Evolutionary conservation across 768 basidiomycete species (phyloP), one percentile per base, ranked within the genome.

Genomic region (Tephrocybe sp.): DNA sequence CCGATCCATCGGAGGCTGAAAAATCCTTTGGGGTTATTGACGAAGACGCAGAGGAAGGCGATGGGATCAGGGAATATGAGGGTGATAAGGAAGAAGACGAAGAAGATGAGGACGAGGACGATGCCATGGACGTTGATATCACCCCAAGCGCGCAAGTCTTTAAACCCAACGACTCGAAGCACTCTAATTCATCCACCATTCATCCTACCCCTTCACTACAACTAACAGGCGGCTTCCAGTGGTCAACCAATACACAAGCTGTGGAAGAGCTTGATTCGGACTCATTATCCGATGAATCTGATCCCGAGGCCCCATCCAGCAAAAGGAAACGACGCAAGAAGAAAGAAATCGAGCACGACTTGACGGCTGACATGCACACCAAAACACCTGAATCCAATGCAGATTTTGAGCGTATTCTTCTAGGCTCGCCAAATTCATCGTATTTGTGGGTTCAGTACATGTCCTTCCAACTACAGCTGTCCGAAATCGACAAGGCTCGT

Each of bases 401-500:
- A 26, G 96, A 99, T 65, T 99, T 98, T 59, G 97, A 99, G 67
- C 83, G 97, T 11, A 71, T 91, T 28, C 79, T 99, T 38, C 77
- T 98, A 31, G 91, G 92, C 24, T 94, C 96, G 0, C 96, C 97
- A 1, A 93, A 97, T 64, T 98, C 95, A 6, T 98, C 97, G 0
- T 97, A 89, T 69, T 78, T 98, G 27, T 99, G 97, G 97, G 86
- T 99, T 51, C 95, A 98, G 66, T 99, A 94, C 67, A 98, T 99
- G 93, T 96, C 97, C 8, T 96, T 98, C 82, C 92, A 95, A 60
- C 75, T 98, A 9, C 93, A 93, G 57, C 80, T 99, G n/a, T 92
- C 95, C 25, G 96, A 99, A 69, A 74, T 97, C 47, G 95, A 94
- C 60, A 97, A 95, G 68, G 97, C 96, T 12, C 81, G 93, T 36